Evolutionary conservation across 2,329 filamentous ascomycete genomes (phyloP).

Genomic region (Akanthomyces dipterigenus): DNA sequence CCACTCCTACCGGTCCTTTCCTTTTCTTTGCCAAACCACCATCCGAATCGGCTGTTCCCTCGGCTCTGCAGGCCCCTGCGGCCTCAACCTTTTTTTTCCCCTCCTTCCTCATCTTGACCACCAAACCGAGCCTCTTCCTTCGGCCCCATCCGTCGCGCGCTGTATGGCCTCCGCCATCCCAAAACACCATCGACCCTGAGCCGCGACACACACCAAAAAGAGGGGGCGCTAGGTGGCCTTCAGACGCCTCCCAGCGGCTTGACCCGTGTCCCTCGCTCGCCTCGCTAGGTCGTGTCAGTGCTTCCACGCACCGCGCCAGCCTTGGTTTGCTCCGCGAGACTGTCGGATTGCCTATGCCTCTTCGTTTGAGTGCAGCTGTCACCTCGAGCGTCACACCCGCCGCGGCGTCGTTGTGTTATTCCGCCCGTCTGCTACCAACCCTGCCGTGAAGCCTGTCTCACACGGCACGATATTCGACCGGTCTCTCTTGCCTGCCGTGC

Average conservation of each 20-base stretch:
- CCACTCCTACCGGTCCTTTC: background rate
- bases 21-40: background rate
- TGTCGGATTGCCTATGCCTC: background rate
- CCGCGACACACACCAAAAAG: constrained; percentile 1
- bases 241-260: constrained; percentile 6
- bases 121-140: background rate
- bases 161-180: background rate
- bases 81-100: constrained; percentile 11
- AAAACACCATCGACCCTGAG: constrained; percentile 2
- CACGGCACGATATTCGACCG: constrained; percentile 5
- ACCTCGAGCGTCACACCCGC: background rate
- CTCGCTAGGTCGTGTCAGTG: background rate
- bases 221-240: constrained; percentile 1
- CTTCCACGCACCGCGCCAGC: background rate
- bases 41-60: constrained; percentile 2
- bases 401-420: background rate
- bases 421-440: background rate
- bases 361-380: background rate
- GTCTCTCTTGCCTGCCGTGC: constrained; percentile 1
- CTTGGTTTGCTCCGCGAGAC: background rate
- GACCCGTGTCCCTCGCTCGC: background rate
- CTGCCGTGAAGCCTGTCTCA: constrained; percentile 7
- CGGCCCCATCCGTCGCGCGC: background rate
- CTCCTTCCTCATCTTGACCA: background rate
- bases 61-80: constrained; percentile 12